Base-by-base conservation (phyloP, 345 rosid genomes). In the Gossypium mustelinum region DNA sequence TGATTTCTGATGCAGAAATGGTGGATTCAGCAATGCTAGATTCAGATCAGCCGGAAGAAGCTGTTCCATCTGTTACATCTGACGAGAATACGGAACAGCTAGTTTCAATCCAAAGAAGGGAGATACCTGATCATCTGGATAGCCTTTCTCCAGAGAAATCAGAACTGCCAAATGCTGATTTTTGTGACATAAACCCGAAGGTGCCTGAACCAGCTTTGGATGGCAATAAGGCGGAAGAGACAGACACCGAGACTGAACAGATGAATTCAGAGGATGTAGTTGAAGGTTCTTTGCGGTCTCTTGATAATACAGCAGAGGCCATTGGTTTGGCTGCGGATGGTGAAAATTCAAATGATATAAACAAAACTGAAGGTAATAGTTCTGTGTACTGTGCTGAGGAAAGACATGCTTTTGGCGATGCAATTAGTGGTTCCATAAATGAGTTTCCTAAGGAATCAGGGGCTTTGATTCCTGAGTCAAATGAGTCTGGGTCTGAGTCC, bases 401-500 rank as follows among this genome's bases (percentile, higher is more conserved):
- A 59, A 79, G 57, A 73, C 74, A 41, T 69, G 74, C 29, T 59
- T 44, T 65, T 56, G 86, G 56, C 60, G 84, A 75, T 74, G 82
- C 69, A 77, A 60, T 58, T 66, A 76, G 73, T 73, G 82, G 57
- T 83, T 57, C 84, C 71, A 74, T 88, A 85, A 87, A 82, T 74
- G 91, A 79, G 73, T 73, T 86, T 73, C 70, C 81, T 50, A 81
- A 29, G 81, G 82, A 75, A 74, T 73, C 78, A 48, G 86, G 77
- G 80, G 79, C 64, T 18, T 79, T 86, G 81, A 82, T 83, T 86
- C 83, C 88, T 73, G 92, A 82, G 68, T 84, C 89, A 69, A 89
- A 86, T 86, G 95, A 87, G 93, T 87, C 90, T 68, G 87, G 83
- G 84, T 57, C 61, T 60, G 87, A 85, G 86, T 84, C 86, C 76